A percentile compares a stretch with the other conserved stretches of the same genome.
phyloP scores from a whole-genome alignment of 352 stramenopile species.

The Phytophthora multivora region DNA sequence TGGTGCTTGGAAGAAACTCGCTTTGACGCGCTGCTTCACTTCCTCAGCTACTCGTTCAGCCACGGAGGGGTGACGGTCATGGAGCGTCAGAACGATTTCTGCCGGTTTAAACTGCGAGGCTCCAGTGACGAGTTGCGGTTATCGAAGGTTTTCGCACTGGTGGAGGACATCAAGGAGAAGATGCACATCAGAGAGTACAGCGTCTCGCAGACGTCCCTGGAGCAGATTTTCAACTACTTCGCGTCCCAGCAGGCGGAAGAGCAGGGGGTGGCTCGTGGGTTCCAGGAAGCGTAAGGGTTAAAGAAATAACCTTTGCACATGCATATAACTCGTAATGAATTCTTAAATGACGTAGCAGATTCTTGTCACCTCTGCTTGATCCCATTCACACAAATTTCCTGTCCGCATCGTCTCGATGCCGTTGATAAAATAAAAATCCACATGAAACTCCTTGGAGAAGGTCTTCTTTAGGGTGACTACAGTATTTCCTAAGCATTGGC shows the following conservation, averaged over 20 bases:
- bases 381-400: constrained; percentile 17
- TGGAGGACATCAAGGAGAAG: constrained; percentile 62
- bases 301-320: background rate
- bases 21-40: constrained; percentile 44
- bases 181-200: constrained; percentile 86
- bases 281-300: constrained; percentile 25
- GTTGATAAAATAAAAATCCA: background rate
- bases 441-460: constrained; percentile 10
- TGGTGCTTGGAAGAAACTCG: constrained; percentile 72
- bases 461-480: background rate
- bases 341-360: constrained; percentile 14
- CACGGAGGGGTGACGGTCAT: constrained; percentile 37
- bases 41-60: constrained; percentile 45
- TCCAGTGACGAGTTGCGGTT: constrained; percentile 50
- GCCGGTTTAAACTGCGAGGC: constrained; percentile 69
- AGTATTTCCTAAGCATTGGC: constrained; percentile 1
- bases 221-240: constrained; percentile 93
- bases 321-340: constrained; percentile 26
- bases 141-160: constrained; percentile 72
- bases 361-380: constrained; percentile 3
- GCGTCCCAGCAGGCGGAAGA: constrained; percentile 70
- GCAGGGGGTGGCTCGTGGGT: constrained; percentile 41
- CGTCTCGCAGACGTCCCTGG: constrained; percentile 88
- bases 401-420: background rate
- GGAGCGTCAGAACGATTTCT: constrained; percentile 71